Evolutionary conservation across 1,284 basidiomycete genomes (phyloP), one percentile per base, ranked within the genome.

Genomic region (Austropuccinia psidii): DNA sequence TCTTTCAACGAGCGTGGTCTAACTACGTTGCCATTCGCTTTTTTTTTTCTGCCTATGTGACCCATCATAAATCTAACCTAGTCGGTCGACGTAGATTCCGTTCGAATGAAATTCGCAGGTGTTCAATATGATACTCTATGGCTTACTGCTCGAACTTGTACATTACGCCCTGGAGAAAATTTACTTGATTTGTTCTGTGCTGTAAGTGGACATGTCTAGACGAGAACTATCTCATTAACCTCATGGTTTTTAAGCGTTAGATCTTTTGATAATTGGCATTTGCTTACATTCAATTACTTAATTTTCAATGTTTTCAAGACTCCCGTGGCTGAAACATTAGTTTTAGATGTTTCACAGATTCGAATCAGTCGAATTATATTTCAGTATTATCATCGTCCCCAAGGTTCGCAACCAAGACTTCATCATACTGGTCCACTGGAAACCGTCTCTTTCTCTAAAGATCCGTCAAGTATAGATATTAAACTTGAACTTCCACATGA

Each of bases 291-390:
- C n/a, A n/a, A n/a, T n/a, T n/a, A n/a, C n/a, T n/a, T n/a, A n/a
- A n/a, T n/a, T n/a, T n/a, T n/a, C n/a, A n/a, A n/a, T n/a, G n/a
- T n/a, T n/a, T n/a, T 19, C 37, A 70, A 92, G 90, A 87, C 85
- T 8, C 84, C 88, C 3, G 83, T 85, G 24, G 82, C 83, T 65
- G 90, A 90, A 6, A 83, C 83, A 0, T 67, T 79, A 39, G 31
- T 75, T 1, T 76, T 80, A 35, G 78, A 80, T 41, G 73, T 79
- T 4, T 80, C 79, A 0, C 79, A 80, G 55, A 77, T 80, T 11
- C 77, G 79, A 5, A 77, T 78, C 69, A 77, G 78, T 3, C 76
- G 79, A 24, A 79, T 80, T 49, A 77, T 79, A 55, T 80, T 80
- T 65, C 79, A 80, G 43, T 78, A 80, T 55, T 76, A 77, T n/a